Percentiles rank a stretch among this genome's conserved stretches.
Conservation (phyloP, 768 basidiomycete genomes). For the Phaffia tasmanica region DNA sequence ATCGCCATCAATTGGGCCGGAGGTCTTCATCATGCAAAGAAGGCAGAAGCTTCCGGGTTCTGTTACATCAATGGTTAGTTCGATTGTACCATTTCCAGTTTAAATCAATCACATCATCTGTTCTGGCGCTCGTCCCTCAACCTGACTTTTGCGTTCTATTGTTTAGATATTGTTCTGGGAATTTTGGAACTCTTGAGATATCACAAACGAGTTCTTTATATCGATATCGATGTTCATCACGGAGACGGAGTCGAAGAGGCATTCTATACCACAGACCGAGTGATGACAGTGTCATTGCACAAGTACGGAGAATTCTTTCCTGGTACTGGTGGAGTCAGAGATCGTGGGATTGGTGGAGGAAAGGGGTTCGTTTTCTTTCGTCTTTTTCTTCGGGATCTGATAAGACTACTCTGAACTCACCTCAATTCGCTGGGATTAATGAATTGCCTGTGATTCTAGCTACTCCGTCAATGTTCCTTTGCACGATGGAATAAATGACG, state of each 20-base stretch:
- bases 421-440: not conserved
- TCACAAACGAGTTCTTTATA: slow-evolving; percentile 87
- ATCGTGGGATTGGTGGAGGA: slow-evolving; percentile 85
- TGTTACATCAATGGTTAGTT: slow-evolving; percentile 89
- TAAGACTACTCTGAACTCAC: not conserved
- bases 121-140: not conserved
- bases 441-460: slow-evolving; percentile 33
- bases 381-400: not conserved
- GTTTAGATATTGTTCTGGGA: slow-evolving; percentile 87
- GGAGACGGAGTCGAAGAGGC: slow-evolving; percentile 99
- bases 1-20: slow-evolving; percentile 99
- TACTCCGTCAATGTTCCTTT: slow-evolving; percentile 92
- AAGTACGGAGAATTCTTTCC: slow-evolving; percentile 99
- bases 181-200: slow-evolving; percentile 89
- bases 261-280: slow-evolving; percentile 95
- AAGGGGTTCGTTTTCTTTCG: slow-evolving; percentile 44
- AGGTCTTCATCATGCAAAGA: slow-evolving; percentile 96
- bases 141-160: not conserved
- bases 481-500: slow-evolving; percentile 88
- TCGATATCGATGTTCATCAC: slow-evolving; percentile 97
- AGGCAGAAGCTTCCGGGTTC: slow-evolving; percentile 96
- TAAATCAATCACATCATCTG: slow-evolving; percentile 1
- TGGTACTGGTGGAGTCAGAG: slow-evolving; percentile 92
- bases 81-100: not conserved
- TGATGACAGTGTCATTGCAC: slow-evolving; percentile 97